A percentile compares a stretch with the other conserved stretches of the same genome.
These are phyloP conservation scores for Ophiostoma novo-ulmi DNA, from an alignment of 2,329 filamentous ascomycete species.

Conservation along the genomic window DNA sequence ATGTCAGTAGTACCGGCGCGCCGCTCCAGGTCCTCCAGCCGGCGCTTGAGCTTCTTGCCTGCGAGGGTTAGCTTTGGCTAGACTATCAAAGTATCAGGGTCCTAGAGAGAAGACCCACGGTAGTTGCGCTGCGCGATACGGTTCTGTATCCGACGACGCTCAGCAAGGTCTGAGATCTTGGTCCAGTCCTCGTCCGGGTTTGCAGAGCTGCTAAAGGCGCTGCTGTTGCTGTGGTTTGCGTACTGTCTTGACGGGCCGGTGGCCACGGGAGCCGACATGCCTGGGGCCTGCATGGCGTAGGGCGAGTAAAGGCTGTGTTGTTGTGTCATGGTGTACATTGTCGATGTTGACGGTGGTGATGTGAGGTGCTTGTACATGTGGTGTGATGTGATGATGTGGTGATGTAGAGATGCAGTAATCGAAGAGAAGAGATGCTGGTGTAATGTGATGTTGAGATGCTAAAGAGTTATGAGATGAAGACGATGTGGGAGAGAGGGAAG, in stretches of 20 bases:
- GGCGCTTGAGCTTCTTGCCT: slow-evolving; percentile 92
- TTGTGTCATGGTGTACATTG: slow-evolving; percentile 39
- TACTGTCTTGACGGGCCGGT: slow-evolving; percentile 56
- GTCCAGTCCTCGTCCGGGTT: slow-evolving; percentile 99
- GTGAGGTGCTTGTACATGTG: not conserved
- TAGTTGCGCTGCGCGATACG: slow-evolving; percentile 97
- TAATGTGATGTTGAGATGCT: not conserved
- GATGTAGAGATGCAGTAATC: not conserved
- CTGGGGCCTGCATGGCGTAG: slow-evolving; percentile 34
- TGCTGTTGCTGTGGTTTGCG: slow-evolving; percentile 73
- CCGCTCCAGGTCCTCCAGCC: slow-evolving; percentile 78
- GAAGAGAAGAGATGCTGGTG: not conserved
- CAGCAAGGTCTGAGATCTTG: slow-evolving; percentile 94
- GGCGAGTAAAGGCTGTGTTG: slow-evolving; percentile 34
- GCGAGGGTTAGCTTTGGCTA: slow-evolving; percentile 25
- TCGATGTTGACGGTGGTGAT: slow-evolving; percentile 36
- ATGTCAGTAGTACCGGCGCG: slow-evolving; percentile 53
- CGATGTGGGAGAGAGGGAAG: not conserved
- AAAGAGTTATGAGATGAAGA: not conserved
- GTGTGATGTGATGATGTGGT: not conserved
- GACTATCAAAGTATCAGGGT: not conserved
- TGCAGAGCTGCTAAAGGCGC: slow-evolving; percentile 88
- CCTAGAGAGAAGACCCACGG: slow-evolving; percentile 49
- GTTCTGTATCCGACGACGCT: slow-evolving; percentile 92
- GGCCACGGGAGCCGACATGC: slow-evolving; percentile 30